phyloP scores from a whole-genome alignment of 208 protist genomes.

The Crithidia bombi region DNA sequence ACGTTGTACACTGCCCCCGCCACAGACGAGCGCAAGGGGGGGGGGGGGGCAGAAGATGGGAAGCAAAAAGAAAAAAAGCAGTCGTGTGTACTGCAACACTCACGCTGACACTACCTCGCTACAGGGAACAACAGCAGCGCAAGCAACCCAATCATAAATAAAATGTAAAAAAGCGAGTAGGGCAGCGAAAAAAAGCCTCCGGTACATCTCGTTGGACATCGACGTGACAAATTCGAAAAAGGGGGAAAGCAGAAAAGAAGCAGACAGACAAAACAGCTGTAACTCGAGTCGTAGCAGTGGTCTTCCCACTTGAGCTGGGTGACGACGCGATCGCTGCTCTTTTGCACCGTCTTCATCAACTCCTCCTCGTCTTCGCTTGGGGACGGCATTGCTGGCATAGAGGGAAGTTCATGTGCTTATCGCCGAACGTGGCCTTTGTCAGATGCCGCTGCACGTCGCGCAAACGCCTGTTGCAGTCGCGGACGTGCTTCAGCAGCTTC shows the following conservation, averaged over 20 bases:
- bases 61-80: too few relatives aligned
- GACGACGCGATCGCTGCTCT: background rate
- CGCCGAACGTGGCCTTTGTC: conserved; percentile 25
- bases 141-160: too few relatives aligned
- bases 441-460: conserved; percentile 59
- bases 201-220: too few relatives aligned
- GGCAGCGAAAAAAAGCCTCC: too few relatives aligned
- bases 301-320: background rate
- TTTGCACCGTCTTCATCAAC: conserved; percentile 13
- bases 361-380: conserved; percentile 23
- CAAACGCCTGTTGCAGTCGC: conserved; percentile 53
- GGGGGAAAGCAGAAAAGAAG: background rate
- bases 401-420: background rate
- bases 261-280: conserved; percentile 8
- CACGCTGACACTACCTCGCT: too few relatives aligned
- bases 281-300: too few relatives aligned
- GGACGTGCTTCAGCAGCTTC: conserved; percentile 69
- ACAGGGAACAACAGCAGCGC: too few relatives aligned
- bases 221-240: background rate
- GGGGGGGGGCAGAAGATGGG: too few relatives aligned
- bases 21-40: too few relatives aligned
- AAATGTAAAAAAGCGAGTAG: too few relatives aligned
- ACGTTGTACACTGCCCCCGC: too few relatives aligned
- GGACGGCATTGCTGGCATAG: background rate
- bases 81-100: too few relatives aligned